phyloP scores from a whole-genome alignment of 2,329 filamentous ascomycete species.

The Corynespora cassiicola region DNA sequence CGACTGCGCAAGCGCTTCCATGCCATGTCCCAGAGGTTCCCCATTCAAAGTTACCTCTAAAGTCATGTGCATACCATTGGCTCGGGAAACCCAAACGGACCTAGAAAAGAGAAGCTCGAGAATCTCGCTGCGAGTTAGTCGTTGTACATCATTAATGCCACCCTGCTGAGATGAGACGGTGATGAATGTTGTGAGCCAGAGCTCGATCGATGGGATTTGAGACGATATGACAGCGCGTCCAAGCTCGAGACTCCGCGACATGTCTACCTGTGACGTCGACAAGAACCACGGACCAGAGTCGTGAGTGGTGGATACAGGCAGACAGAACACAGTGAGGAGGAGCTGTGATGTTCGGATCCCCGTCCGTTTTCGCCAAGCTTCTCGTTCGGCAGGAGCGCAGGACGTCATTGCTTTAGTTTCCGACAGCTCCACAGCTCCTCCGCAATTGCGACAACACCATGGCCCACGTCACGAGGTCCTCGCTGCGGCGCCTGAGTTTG shows the following conservation, averaged over 20 bases:
- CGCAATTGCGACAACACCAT: slow-evolving; percentile 22
- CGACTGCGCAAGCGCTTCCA: slow-evolving; percentile 25
- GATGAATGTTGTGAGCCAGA: slow-evolving; percentile 45
- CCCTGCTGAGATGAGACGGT: slow-evolving; percentile 37
- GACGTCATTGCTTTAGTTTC: slow-evolving; percentile 26
- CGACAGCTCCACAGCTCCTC: slow-evolving; percentile 10
- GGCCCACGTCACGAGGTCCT: slow-evolving; percentile 23
- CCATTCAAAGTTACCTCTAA: slow-evolving; percentile 31
- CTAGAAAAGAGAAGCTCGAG: slow-evolving; percentile 30
- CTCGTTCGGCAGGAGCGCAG: slow-evolving; percentile 20
- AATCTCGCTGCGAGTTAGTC: slow-evolving; percentile 18
- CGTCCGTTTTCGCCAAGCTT: no score
- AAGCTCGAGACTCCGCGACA: slow-evolving; percentile 37
- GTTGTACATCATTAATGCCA: slow-evolving; percentile 28
- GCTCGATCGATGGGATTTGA: slow-evolving; percentile 30
- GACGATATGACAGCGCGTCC: slow-evolving; percentile 41
- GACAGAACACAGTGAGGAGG: no score
- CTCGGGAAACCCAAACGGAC: slow-evolving; percentile 40
- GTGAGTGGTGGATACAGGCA: no score
- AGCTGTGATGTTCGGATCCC: no score
- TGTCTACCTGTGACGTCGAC: no score
- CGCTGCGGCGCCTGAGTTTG: slow-evolving; percentile 22
- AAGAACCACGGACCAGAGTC: no score
- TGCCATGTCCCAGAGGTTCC: slow-evolving; percentile 24
- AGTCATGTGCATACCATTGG: slow-evolving; percentile 38